These are phyloP conservation scores for Neoboletus brunneissimus DNA, from an alignment of 768 basidiomycete genomes.

Conservation along the genomic window DNA sequence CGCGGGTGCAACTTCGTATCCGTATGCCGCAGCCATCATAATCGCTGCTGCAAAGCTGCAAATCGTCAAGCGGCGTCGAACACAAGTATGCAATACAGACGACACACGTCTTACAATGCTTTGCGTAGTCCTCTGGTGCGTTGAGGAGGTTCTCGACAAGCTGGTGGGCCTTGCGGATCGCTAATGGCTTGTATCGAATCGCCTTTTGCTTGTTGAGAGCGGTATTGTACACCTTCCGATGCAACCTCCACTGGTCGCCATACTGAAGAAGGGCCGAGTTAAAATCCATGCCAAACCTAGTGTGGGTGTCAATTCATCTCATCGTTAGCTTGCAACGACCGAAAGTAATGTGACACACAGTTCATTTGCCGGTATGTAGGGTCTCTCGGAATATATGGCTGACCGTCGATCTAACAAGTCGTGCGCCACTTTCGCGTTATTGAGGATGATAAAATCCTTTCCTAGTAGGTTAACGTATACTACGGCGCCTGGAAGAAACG, in stretches of 20 bases:
- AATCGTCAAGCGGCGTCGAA: background rate
- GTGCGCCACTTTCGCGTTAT: conserved; percentile 19
- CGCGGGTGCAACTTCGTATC: conserved; percentile 22
- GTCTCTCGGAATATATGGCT: conserved; percentile 26
- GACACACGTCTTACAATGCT: conserved; percentile 23
- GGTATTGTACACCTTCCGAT: conserved; percentile 28
- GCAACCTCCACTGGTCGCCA: conserved; percentile 28
- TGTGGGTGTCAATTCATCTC: background rate
- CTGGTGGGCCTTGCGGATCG: conserved; percentile 21
- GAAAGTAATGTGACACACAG: conserved; percentile 10
- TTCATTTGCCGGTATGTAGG: conserved; percentile 20
- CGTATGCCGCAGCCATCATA: conserved; percentile 26
- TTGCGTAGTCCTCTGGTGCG: conserved; percentile 9
- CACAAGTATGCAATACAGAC: conserved; percentile 1
- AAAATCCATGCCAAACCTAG: conserved; percentile 34
- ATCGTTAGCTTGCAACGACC: background rate
- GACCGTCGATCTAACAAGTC: conserved; percentile 29
- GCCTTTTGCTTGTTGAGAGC: conserved; percentile 18
- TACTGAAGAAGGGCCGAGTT: conserved; percentile 28
- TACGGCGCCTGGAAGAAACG: conserved; percentile 16
- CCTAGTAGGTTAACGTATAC: conserved; percentile 29
- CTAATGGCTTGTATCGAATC: conserved; percentile 12
- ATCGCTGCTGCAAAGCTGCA: conserved; percentile 20
- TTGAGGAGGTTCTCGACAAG: conserved; percentile 23
- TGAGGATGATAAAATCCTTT: conserved; percentile 28